A percentile compares a stretch with the other conserved stretches of the same genome.
phyloP scores from a whole-genome alignment of 768 basidiomycete species.

The Galerina marginata region DNA sequence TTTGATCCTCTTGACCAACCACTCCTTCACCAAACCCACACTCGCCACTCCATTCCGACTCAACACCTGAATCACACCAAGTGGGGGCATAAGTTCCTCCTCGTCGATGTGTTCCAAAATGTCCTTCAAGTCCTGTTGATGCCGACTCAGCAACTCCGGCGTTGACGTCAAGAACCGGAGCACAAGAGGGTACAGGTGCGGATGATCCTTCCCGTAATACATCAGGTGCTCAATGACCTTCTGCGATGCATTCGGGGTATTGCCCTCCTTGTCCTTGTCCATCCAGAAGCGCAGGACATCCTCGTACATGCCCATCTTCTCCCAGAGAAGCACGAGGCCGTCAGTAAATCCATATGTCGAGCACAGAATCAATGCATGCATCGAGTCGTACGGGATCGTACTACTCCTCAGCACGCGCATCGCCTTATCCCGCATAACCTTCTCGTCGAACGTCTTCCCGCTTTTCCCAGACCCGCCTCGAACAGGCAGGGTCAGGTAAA shows the following conservation, averaged over 20 bases:
- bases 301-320: conserved; percentile 94
- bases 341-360: conserved; percentile 81
- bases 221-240: conserved; percentile 78
- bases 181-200: conserved; percentile 85
- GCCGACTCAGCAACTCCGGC: conserved; percentile 70
- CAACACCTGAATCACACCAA: conserved; percentile 89
- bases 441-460: conserved; percentile 36
- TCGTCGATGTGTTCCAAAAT: conserved; percentile 82
- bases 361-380: conserved; percentile 94
- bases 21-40: conserved; percentile 90
- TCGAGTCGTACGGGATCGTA: conserved; percentile 79
- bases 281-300: conserved; percentile 95
- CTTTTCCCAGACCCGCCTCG: conserved; percentile 14
- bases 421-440: conserved; percentile 64
- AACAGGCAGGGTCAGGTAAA: conserved; percentile 76
- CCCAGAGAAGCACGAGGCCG: conserved; percentile 91
- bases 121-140: conserved; percentile 70
- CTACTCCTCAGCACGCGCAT: conserved; percentile 68
- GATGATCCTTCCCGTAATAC: conserved; percentile 72
- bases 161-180: conserved; percentile 89
- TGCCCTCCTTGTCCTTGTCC: conserved; percentile 60
- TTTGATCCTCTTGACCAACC: conserved; percentile 82
- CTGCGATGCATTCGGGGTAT: conserved; percentile 41
- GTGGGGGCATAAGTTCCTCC: conserved; percentile 82
- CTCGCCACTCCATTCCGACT: conserved; percentile 90